Evolutionary conservation across 805 yeast genomes (phyloP), one percentile per base, ranked within the genome.

Genomic region (Nadsonia fulvescens): DNA sequence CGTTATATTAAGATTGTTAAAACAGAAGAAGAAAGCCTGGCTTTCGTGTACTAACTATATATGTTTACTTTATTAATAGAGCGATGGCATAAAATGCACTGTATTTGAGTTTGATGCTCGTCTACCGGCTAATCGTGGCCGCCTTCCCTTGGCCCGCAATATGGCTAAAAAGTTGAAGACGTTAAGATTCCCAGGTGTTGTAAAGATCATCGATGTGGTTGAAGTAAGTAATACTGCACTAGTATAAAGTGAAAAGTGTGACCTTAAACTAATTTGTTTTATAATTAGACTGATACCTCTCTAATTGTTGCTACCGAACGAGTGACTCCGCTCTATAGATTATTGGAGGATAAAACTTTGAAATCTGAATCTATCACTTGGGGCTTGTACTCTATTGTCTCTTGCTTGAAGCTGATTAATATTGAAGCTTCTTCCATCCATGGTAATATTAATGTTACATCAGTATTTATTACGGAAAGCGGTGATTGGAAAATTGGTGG

Each of bases 401-500:
- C 54, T 20, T 63, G 77, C 0, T 38, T 78, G 29, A 58, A 54
- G 36, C 69, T 64, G 32, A 54, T 77, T 25, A 71, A 72, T 35
- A 54, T 48, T 14, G 75, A 66, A 32, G 60, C 53, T 18, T 42
- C 55, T 5, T 64, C 73, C 14, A 53, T 74, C 5, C 74, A 77
- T 40, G 86, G 82, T 5, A 67, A 68, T 32, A 36, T 79, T 8
- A 58, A 63, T 31, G 37, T 51, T 11, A 55, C 63, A 20, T 63
- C 76, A 1, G 60, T 83, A 1, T 82, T 54, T 43, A 69, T 78
- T 9, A 73, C 65, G 29, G 62, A 58, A 15, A 42, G 56, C 9
- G 93, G 94, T 8, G 91, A 76, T 41, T 79, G 93, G 86, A 72
- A 68, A 32, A 44, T 83, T 14, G 75, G 76, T 32, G 93, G 93